These are phyloP conservation scores for Aspergillus leporis DNA, from an alignment of 495 filamentous ascomycete genomes.

Conservation along the genomic window DNA sequence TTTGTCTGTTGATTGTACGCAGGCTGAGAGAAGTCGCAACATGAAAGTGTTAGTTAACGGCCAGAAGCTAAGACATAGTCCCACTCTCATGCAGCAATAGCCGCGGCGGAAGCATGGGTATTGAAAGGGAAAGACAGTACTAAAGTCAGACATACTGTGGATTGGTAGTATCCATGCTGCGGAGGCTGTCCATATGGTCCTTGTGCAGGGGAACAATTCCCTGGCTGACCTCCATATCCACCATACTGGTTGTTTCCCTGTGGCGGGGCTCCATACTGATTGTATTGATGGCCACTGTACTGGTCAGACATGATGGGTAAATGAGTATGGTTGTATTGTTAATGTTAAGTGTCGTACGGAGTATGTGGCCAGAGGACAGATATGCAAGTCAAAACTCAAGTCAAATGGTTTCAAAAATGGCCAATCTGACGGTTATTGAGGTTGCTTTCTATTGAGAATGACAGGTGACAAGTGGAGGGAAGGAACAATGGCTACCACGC, in stretches of 20 bases:
- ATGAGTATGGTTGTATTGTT: not conserved
- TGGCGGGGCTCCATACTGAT: slow-evolving; percentile 18
- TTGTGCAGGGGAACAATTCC: slow-evolving; percentile 26
- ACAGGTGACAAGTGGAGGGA: not conserved
- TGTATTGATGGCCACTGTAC: slow-evolving; percentile 14
- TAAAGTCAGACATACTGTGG: slow-evolving; percentile 21
- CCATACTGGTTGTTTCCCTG: slow-evolving; percentile 16
- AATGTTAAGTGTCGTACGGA: not conserved
- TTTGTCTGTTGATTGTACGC: slow-evolving; percentile 26
- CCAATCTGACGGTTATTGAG: not conserved
- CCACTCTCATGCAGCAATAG: not conserved
- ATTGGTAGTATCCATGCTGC: slow-evolving; percentile 32
- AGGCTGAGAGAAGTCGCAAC: slow-evolving; percentile 18
- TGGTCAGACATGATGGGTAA: slow-evolving; percentile 20
- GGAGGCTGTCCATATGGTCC: slow-evolving; percentile 25
- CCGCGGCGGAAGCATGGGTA: slow-evolving; percentile 3
- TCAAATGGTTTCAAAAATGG: not conserved
- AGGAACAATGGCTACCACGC: not conserved
- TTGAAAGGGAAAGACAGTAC: not conserved
- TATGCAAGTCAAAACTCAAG: not conserved
- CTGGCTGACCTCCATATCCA: slow-evolving; percentile 20
- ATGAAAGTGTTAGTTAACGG: not conserved
- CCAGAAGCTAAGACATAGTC: not conserved
- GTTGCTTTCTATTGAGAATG: not conserved
- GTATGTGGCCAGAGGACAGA: not conserved